Evolutionary conservation across 169 alveolate species (phyloP), one percentile per base, ranked within the genome.

Genomic region (Theileria sp.): DNA sequence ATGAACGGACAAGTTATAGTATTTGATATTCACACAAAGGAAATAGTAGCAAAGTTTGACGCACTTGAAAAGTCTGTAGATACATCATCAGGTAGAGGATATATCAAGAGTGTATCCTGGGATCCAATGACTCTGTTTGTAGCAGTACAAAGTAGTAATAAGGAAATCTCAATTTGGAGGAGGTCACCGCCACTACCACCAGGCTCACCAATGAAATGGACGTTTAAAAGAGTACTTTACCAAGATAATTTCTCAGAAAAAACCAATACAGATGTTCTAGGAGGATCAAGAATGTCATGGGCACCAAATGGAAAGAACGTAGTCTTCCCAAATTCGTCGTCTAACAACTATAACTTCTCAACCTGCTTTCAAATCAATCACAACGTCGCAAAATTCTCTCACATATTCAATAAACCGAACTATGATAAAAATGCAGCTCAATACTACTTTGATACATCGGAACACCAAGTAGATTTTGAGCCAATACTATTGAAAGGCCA

Each of bases 201-300:
- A 19, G 79, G 81, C 9, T 38, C 84, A 23, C 80, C 82, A 23
- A 38, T 75, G 65, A 85, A 85, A 54, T 85, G 91, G 91, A 85
- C 87, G 1, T 85, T 85, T 71, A 85, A 71, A 34, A 26, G 80
- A 28, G 86, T 83, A 3, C 69, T 83, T 1, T 3, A 21, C 21
- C 64, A 76, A 12, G 38, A 19, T 61, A 49, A 66, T 26, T 73
- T 83, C 32, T 77, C 79, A 38, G 36, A 83, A 54, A 75, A 66
- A 60, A 28, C 81, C 32, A 81, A 83, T 50, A 17, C 80, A 10
- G 89, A 83, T 60, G 82, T 83, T 15, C 58, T 83, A 26, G 89
- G 89, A 13, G 89, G 89, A 6, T 83, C 89, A 3, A 81, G 89
- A 56, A 75, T 83, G 26, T 83, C 89, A 26, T 85, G 91, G 91